Evolutionary conservation across 768 basidiomycete species (phyloP).

Genomic region (Termitomyces sp.): DNA sequence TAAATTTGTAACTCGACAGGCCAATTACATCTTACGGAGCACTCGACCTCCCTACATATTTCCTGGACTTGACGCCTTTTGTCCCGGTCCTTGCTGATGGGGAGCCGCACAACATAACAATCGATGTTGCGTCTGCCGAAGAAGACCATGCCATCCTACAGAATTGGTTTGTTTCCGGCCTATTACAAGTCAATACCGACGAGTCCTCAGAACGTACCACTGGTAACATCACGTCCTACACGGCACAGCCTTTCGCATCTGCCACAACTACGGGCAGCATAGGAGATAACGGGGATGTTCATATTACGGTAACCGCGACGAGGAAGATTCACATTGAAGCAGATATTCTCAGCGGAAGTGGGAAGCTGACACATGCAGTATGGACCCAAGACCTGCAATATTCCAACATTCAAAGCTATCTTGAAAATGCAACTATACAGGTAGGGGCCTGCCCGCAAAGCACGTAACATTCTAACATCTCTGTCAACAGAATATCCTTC

Average conservation of each 20-base stretch:
- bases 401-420: constrained; percentile 60
- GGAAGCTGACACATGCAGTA: constrained; percentile 47
- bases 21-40: constrained; percentile 78
- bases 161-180: constrained; percentile 78
- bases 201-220: constrained; percentile 58
- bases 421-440: constrained; percentile 41
- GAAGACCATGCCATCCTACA: constrained; percentile 54
- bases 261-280: constrained; percentile 45
- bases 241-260: constrained; percentile 52
- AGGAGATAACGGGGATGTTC: constrained; percentile 41
- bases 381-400: constrained; percentile 60
- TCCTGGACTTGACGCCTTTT: constrained; percentile 76
- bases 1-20: constrained; percentile 23
- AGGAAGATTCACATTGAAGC: constrained; percentile 59
- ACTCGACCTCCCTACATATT: constrained; percentile 75
- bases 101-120: constrained; percentile 59
- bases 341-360: constrained; percentile 59
- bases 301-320: constrained; percentile 57
- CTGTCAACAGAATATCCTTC: constrained; percentile 32
- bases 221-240: constrained; percentile 59
- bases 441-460: constrained; percentile 18
- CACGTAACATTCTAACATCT: not conserved
- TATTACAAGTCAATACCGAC: constrained; percentile 66
- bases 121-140: constrained; percentile 76
- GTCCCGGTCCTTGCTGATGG: constrained; percentile 66